These are phyloP conservation scores for Triadica sebifera DNA, from an alignment of 345 rosid species.

Conservation along the genomic window DNA sequence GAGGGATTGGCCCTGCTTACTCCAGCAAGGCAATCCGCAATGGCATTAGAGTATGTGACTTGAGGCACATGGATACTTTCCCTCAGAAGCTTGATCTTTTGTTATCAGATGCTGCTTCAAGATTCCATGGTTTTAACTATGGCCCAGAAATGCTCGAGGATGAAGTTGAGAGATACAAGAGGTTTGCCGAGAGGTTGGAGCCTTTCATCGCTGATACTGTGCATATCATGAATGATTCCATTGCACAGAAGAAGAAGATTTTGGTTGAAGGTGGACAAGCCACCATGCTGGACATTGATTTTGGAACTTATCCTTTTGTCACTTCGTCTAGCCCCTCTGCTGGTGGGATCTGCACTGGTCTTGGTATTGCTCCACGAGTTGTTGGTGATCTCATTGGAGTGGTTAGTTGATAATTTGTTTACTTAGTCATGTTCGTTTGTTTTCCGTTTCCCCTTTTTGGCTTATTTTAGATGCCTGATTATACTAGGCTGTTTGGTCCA, in stretches of 20 bases:
- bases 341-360: slow-evolving; percentile 94
- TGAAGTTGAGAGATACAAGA: slow-evolving; percentile 89
- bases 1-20: slow-evolving; percentile 95
- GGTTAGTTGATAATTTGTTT: slow-evolving; percentile 41
- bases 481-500: neutral
- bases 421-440: neutral
- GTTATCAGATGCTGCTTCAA: slow-evolving; percentile 70
- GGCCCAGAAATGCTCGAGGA: slow-evolving; percentile 68
- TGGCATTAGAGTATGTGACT: slow-evolving; percentile 88
- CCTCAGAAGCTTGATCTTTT: slow-evolving; percentile 82
- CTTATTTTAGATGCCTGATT: neutral
- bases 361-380: slow-evolving; percentile 90
- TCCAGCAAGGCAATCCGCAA: slow-evolving; percentile 81
- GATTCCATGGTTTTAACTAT: slow-evolving; percentile 69
- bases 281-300: slow-evolving; percentile 92
- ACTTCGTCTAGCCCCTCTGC: slow-evolving; percentile 98
- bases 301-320: slow-evolving; percentile 95
- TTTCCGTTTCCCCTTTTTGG: neutral
- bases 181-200: slow-evolving; percentile 88
- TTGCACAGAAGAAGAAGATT: slow-evolving; percentile 69
- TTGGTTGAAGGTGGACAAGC: slow-evolving; percentile 99
- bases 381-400: slow-evolving; percentile 94
- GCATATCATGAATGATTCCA: slow-evolving; percentile 75
- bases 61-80: slow-evolving; percentile 91
- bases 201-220: slow-evolving; percentile 88